Conservation (phyloP, 1,284 basidiomycete genomes). For the Ustilago nuda region DNA sequence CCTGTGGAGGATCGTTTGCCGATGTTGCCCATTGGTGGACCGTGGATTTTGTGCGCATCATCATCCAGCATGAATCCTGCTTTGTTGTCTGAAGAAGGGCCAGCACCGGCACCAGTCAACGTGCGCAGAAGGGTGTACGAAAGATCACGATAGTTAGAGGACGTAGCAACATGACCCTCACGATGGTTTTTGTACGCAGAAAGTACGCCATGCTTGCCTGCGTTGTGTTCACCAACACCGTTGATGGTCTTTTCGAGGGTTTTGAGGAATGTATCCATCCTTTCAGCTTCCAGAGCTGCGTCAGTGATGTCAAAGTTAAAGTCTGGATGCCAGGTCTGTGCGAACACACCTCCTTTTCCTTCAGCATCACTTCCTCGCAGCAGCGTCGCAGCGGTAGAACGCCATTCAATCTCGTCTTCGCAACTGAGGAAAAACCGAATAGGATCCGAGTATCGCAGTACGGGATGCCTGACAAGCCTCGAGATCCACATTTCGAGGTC, state of each 20-base stretch:
- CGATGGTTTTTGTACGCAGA: conserved; percentile 36
- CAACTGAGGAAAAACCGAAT: conserved; percentile 79
- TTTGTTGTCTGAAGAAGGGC: conserved; percentile 1
- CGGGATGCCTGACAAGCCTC: conserved; percentile 79
- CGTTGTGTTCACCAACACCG: conserved; percentile 39
- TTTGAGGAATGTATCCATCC: conserved; percentile 42
- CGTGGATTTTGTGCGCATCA: conserved; percentile 73
- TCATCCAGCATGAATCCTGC: not conserved
- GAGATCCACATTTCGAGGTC: conserved; percentile 82
- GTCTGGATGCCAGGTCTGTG: conserved; percentile 82
- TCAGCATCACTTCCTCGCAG: conserved; percentile 15
- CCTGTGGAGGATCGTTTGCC: conserved; percentile 72
- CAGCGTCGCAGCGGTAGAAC: conserved; percentile 12
- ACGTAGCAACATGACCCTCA: conserved; percentile 32
- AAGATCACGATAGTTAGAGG: conserved; percentile 48
- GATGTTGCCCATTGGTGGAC: conserved; percentile 67
- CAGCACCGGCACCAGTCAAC: conserved; percentile 51
- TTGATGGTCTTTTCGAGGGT: conserved; percentile 52
- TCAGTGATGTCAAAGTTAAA: conserved; percentile 78
- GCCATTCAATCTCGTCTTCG: conserved; percentile 48
- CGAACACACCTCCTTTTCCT: conserved; percentile 74
- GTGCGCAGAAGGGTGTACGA: conserved; percentile 55
- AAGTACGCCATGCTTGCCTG: conserved; percentile 44
- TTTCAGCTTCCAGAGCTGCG: conserved; percentile 43
- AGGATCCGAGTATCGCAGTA: conserved; percentile 81